Percentiles rank a stretch among this genome's conserved stretches.
Conservation (phyloP, 2,329 filamentous ascomycete species). For the Mycosphaerella sp. region DNA sequence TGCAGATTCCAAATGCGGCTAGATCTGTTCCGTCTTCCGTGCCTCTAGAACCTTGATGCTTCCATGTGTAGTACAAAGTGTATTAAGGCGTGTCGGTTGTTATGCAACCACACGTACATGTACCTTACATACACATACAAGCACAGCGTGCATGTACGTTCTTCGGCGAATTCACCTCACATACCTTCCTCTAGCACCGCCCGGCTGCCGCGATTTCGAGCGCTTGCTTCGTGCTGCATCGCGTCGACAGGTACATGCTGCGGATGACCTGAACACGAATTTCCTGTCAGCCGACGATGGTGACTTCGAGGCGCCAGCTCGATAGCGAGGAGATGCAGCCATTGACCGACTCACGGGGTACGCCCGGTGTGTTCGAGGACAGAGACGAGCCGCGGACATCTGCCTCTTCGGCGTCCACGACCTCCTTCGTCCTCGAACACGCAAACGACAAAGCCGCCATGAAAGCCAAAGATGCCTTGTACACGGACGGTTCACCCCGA, state of each 20-base stretch:
- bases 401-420: constrained; percentile 72
- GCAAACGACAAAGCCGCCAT: constrained; percentile 52
- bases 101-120: no score
- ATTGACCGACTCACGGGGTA: constrained; percentile 34
- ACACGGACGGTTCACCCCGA: constrained; percentile 35
- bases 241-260: not conserved
- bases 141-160: no score
- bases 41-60: constrained; percentile 7
- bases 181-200: not conserved
- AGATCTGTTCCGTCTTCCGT: not conserved
- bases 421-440: constrained; percentile 73
- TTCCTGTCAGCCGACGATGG: not conserved
- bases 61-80: not conserved
- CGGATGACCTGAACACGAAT: constrained; percentile 23
- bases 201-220: no score
- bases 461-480: constrained; percentile 44
- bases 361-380: constrained; percentile 31
- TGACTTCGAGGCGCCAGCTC: constrained; percentile 1
- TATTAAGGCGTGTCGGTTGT: no score
- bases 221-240: not conserved
- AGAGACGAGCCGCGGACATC: constrained; percentile 43
- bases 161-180: not conserved
- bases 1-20: not conserved
- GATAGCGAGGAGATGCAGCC: constrained; percentile 42
- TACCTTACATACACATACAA: no score